phyloP scores from a whole-genome alignment of 2,329 filamentous ascomycete genomes.

The Cercospora sp. region DNA sequence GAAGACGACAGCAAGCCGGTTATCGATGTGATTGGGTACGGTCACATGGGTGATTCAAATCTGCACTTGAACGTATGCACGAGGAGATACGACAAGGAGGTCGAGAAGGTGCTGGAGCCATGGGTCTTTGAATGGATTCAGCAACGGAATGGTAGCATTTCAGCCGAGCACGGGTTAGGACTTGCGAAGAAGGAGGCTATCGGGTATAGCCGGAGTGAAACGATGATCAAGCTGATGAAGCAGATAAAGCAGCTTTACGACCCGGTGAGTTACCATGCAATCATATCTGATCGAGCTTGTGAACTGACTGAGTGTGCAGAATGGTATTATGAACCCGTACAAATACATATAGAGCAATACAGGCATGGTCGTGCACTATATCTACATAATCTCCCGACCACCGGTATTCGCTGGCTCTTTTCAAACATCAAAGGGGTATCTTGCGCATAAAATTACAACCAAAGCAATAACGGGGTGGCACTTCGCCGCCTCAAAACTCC shows the following conservation, averaged over 20 bases:
- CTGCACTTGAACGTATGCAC: constrained; percentile 89
- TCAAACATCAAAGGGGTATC: constrained; percentile 4
- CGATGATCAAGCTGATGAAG: constrained; percentile 88
- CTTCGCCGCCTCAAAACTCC: constrained; percentile 51
- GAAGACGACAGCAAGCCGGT: constrained; percentile 75
- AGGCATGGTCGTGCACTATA: neutral
- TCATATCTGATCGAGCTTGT: neutral
- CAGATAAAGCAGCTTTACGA: constrained; percentile 93
- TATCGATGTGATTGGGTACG: constrained; percentile 89
- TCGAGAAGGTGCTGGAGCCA: constrained; percentile 86
- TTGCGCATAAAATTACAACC: neutral
- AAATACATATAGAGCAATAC: constrained; percentile 69
- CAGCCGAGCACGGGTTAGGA: constrained; percentile 91
- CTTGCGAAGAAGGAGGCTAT: constrained; percentile 95
- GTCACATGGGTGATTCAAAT: constrained; percentile 97
- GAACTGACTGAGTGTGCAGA: constrained; percentile 55
- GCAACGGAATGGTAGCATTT: constrained; percentile 86
- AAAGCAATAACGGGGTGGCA: neutral
- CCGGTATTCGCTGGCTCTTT: neutral
- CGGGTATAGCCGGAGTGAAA: constrained; percentile 85
- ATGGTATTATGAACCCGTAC: constrained; percentile 98
- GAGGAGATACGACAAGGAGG: constrained; percentile 77
- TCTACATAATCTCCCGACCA: neutral
- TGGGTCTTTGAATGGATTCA: constrained; percentile 98
- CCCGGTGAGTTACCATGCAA: constrained; percentile 64